Percentiles rank a stretch among this genome's conserved stretches.
Conservation (phyloP, 192 early-diverging fungal species). For the Backusella psychrophila region DNA sequence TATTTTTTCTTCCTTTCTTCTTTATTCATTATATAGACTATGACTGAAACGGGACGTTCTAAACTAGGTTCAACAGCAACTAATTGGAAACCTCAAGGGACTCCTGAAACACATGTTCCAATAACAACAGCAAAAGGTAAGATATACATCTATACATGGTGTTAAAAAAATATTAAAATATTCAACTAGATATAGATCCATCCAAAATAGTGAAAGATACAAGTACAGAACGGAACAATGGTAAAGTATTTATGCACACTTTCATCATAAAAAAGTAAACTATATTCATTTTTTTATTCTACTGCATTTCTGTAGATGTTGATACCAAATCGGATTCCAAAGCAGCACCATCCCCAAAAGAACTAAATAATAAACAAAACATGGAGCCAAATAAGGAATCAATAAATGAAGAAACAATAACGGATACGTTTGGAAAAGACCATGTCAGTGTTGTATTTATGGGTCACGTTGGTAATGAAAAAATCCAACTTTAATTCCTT, state of each 20-base stretch:
- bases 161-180: neutral
- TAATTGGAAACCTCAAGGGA: neutral
- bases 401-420: neutral
- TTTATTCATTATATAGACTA: neutral
- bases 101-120: neutral
- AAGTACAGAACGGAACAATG: neutral
- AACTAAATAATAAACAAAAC: neutral
- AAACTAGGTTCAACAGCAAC: neutral
- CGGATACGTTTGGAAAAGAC: slow-evolving; percentile 84
- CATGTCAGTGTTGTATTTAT: slow-evolving; percentile 97
- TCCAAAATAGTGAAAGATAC: neutral
- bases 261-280: too few relatives aligned
- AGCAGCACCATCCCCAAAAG: neutral
- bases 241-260: neutral
- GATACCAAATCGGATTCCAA: neutral
- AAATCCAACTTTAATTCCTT: neutral
- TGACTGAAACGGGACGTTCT: neutral
- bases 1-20: neutral
- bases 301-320: neutral
- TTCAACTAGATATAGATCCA: neutral
- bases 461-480: slow-evolving; percentile 86
- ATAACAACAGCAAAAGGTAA: neutral
- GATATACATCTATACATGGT: neutral
- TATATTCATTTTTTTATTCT: too few relatives aligned
- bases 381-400: neutral